These are phyloP conservation scores for Flaveria brownii DNA, from an alignment of 129 eudicot species.

Conservation along the genomic window DNA sequence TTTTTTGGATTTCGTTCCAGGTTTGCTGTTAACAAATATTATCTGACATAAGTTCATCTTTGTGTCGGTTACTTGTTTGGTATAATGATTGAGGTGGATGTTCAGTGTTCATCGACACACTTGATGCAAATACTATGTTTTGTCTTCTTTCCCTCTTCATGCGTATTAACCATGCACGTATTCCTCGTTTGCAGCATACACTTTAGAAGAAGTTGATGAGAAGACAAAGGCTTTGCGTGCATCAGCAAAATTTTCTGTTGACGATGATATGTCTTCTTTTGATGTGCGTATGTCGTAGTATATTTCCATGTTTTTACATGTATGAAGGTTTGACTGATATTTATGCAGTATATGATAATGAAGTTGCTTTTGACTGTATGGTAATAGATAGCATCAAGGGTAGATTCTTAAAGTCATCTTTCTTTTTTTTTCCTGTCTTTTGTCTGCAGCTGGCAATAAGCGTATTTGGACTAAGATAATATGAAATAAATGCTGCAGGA, in stretches of 20 bases:
- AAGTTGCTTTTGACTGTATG: conserved; percentile 15
- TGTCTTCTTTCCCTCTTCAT: conserved; percentile 11
- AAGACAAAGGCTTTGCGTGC: conserved; percentile 66
- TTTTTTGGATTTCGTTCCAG: conserved; percentile 10
- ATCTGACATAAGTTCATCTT: conserved; percentile 6
- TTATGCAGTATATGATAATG: conserved; percentile 6
- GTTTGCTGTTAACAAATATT: not conserved
- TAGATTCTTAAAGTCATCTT: not conserved
- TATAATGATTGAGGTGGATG: conserved; percentile 7
- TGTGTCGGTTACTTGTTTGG: conserved; percentile 15
- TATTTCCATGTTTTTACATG: not conserved
- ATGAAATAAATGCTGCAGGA: conserved; percentile 18
- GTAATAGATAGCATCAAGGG: conserved; percentile 10
- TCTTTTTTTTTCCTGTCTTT: not conserved
- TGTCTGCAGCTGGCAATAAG: conserved; percentile 12
- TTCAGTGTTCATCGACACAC: not conserved
- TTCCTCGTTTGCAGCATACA: conserved; percentile 56
- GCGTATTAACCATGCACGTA: conserved; percentile 12
- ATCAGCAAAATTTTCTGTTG: conserved; percentile 48
- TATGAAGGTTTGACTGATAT: conserved; percentile 5
- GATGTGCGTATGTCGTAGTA: conserved; percentile 49
- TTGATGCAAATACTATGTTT: conserved; percentile 14
- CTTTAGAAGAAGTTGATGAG: conserved; percentile 63
- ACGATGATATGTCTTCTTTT: conserved; percentile 51
- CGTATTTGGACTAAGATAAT: not conserved